Evolutionary conservation across 2,329 filamentous ascomycete species (phyloP).

Genomic region (Fusarium longipes): DNA sequence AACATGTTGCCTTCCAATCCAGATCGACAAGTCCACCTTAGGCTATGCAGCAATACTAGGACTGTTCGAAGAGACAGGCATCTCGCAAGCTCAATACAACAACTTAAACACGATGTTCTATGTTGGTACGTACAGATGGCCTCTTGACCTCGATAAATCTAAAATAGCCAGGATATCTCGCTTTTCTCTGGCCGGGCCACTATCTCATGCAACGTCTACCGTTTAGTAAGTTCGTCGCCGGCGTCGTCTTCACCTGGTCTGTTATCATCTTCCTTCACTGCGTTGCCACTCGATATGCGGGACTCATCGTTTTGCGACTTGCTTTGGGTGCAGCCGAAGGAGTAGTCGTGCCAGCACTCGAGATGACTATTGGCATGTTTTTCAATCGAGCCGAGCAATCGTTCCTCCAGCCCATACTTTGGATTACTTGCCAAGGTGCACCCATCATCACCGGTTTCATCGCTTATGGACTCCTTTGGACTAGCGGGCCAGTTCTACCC

Average conservation of each 20-base stretch:
- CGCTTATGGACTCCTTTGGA: slow-evolving; percentile 56
- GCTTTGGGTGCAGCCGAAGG: slow-evolving; percentile 52
- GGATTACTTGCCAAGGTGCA: slow-evolving; percentile 48
- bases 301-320: slow-evolving; percentile 52
- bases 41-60: slow-evolving; percentile 56
- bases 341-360: slow-evolving; percentile 54
- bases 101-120: slow-evolving; percentile 19
- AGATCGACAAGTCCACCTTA: slow-evolving; percentile 45
- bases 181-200: slow-evolving; percentile 15
- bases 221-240: slow-evolving; percentile 52
- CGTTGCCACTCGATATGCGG: slow-evolving; percentile 50
- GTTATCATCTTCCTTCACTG: slow-evolving; percentile 54
- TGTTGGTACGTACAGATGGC: background rate
- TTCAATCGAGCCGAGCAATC: slow-evolving; percentile 52
- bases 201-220: slow-evolving; percentile 51
- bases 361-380: slow-evolving; percentile 56
- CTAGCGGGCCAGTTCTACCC: slow-evolving; percentile 46
- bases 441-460: slow-evolving; percentile 55
- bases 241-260: slow-evolving; percentile 51
- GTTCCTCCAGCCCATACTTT: slow-evolving; percentile 50
- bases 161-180: slow-evolving; percentile 1
- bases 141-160: rapidly evolving
- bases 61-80: slow-evolving; percentile 49
- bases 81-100: slow-evolving; percentile 18
- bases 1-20: rapidly evolving